Evolutionary conservation across 495 filamentous ascomycete genomes (phyloP).

Genomic region (Talaromyces liani): DNA sequence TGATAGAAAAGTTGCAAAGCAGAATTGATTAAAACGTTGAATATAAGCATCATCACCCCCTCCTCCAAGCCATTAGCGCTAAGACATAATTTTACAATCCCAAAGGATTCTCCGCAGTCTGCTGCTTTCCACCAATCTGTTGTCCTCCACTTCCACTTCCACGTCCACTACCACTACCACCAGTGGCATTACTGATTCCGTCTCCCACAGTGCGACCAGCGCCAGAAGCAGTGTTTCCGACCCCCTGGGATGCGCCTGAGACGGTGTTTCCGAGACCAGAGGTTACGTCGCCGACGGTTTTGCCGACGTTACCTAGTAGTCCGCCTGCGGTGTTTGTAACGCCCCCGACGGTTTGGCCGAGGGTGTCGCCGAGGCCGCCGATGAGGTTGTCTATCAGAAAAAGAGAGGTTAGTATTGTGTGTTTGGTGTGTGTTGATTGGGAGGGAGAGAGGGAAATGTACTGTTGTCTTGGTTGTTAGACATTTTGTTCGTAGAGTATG

Average conservation of each 20-base stretch:
- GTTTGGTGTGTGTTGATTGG: background rate
- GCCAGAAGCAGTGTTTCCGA: conserved; percentile 27
- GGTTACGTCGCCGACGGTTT: conserved; percentile 26
- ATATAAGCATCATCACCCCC: background rate
- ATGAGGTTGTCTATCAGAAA: conserved; percentile 16
- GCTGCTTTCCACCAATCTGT: conserved; percentile 6
- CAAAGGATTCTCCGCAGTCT: conserved; percentile 12
- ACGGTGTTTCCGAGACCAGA: conserved; percentile 28
- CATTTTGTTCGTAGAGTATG: background rate
- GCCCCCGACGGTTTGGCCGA: conserved; percentile 31
- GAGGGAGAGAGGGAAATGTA: background rate
- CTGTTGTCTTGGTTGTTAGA: conserved; percentile 4
- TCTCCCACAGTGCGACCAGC: conserved; percentile 10
- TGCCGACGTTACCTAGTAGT: conserved; percentile 26
- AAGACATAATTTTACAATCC: conserved; percentile 7
- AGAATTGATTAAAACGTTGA: background rate
- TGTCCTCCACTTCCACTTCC: background rate
- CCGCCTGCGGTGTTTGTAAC: conserved; percentile 26
- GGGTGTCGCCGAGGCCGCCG: conserved; percentile 25
- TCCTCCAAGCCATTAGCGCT: background rate
- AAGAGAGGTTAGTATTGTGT: background rate
- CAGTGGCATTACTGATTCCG: background rate
- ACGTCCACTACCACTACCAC: background rate
- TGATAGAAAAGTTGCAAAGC: conserved; percentile 1
- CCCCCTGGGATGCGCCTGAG: conserved; percentile 22